These are phyloP conservation scores for Perkinsus chesapeaki DNA, from an alignment of 169 alveolate genomes.

Conservation along the genomic window DNA sequence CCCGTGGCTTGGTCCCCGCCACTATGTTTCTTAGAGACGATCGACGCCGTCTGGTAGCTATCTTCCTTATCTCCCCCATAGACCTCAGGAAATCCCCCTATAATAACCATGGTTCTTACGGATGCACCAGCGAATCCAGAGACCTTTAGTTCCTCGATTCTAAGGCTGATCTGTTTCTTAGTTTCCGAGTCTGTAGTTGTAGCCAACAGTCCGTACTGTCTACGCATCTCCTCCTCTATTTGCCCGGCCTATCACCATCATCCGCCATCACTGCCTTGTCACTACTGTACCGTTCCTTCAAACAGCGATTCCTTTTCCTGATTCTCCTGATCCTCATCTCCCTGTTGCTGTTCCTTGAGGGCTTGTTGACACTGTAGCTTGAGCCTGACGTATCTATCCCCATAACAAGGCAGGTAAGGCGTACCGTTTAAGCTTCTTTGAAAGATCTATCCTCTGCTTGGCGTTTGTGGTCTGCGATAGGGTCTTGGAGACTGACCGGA, in stretches of 20 bases:
- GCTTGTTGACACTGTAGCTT: not conserved
- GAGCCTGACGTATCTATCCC: not conserved
- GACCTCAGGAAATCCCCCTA: not conserved
- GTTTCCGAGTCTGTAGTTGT: not conserved
- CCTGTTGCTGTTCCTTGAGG: not conserved
- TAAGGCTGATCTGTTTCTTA: not conserved
- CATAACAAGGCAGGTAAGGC: not conserved
- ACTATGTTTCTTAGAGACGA: not conserved
- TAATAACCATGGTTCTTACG: not conserved
- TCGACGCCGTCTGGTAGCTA: not conserved
- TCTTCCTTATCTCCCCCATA: not conserved
- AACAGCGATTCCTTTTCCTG: not conserved
- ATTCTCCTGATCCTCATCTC: not conserved
- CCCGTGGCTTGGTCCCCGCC: not conserved
- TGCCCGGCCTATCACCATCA: not conserved
- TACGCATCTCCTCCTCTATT: not conserved
- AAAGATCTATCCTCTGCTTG: not conserved
- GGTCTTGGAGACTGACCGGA: not conserved
- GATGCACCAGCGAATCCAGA: not conserved
- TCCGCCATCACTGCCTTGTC: not conserved
- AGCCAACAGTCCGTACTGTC: not conserved
- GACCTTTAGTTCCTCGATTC: not conserved
- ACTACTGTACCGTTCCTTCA: not conserved
- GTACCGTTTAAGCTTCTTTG: not conserved
- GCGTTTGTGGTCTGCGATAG: not conserved